Conservation (phyloP, 176 grass and related monocot genomes). For the Poa annua region DNA sequence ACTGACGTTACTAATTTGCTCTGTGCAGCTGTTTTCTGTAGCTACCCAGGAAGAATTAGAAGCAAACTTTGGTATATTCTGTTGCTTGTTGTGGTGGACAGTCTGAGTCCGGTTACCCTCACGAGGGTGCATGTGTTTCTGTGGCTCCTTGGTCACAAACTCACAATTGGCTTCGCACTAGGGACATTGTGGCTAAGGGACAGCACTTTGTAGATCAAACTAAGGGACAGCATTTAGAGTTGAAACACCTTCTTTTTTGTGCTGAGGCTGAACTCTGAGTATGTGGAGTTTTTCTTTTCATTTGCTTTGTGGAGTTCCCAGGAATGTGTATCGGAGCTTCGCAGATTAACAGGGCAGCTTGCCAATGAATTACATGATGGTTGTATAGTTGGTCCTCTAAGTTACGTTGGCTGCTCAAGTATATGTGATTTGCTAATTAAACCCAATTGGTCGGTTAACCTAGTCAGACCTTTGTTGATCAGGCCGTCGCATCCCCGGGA, state of each 20-base stretch:
- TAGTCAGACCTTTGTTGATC: neutral
- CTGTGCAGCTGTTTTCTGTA: neutral
- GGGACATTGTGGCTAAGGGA: too few species aligned
- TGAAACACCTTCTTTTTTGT: too few species aligned
- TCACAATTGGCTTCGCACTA: neutral
- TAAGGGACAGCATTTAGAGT: too few species aligned
- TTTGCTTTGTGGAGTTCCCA: neutral
- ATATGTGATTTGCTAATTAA: neutral
- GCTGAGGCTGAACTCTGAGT: too few species aligned
- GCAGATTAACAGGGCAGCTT: neutral
- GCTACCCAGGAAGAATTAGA: neutral
- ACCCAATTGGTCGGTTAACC: neutral
- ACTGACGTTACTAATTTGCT: too few species aligned
- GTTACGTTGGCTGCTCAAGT: neutral
- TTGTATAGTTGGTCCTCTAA: neutral
- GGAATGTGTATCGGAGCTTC: neutral
- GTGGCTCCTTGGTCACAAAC: neutral
- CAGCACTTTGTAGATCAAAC: too few species aligned
- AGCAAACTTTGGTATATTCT: neutral
- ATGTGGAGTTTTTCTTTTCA: neutral
- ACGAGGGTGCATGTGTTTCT: neutral
- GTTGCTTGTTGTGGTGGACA: neutral
- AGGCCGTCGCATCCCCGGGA: neutral
- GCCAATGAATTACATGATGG: neutral
- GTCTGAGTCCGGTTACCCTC: neutral